Percentiles rank a stretch among this genome's conserved stretches.
Conservation (phyloP, 495 filamentous ascomycete species). For the Friedmanniomyces simplex region DNA sequence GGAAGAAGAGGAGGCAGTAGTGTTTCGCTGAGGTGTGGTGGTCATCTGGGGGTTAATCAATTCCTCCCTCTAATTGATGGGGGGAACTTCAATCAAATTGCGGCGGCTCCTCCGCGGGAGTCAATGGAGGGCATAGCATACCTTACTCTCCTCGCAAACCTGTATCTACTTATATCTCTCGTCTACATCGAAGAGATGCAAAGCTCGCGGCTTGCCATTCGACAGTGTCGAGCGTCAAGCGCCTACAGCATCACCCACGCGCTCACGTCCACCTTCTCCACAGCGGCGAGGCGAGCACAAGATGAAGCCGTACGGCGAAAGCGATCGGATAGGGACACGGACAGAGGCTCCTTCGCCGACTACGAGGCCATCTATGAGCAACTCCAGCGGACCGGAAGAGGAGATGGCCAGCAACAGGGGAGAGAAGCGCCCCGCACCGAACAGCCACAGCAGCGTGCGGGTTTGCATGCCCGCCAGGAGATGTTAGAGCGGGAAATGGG, state of each 20-base stretch:
- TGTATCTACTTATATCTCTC: too few species aligned
- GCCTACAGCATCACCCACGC: not conserved
- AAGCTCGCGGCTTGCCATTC: not conserved
- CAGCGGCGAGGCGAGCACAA: not conserved
- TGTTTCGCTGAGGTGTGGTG: too few species aligned
- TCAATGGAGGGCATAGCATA: too few species aligned
- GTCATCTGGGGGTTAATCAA: too few species aligned
- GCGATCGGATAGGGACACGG: not conserved
- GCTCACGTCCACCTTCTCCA: conserved; percentile 8
- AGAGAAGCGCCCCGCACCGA: not conserved
- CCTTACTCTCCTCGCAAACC: too few species aligned
- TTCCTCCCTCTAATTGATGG: too few species aligned
- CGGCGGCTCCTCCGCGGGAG: too few species aligned
- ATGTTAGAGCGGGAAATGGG: not conserved
- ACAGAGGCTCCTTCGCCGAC: not conserved
- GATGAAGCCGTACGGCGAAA: not conserved
- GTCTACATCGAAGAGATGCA: not conserved
- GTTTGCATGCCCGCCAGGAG: not conserved
- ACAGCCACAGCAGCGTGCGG: not conserved
- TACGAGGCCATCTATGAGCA: conserved; percentile 1
- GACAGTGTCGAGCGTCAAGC: not conserved
- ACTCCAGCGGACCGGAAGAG: not conserved
- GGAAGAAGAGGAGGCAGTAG: not conserved
- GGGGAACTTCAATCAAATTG: too few species aligned
- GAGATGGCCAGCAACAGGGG: not conserved